Base-by-base conservation (phyloP, 2,329 filamentous ascomycete genomes). In the Fusarium sp. region DNA sequence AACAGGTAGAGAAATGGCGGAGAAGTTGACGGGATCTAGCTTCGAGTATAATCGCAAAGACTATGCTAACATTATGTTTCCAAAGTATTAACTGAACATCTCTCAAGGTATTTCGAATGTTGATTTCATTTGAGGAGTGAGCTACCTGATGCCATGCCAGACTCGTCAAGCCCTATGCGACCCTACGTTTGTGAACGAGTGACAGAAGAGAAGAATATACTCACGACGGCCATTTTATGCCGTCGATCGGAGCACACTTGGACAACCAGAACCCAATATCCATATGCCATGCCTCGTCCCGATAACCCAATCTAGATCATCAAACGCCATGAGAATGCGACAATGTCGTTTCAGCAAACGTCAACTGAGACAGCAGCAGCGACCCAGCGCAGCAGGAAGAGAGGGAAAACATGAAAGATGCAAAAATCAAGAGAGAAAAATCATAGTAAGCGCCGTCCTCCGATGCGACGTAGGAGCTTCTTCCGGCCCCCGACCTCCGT, bases 391-490 rank as follows among this genome's bases (percentile, higher is more conserved):
- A 43, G 46, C 26, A 56, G 42, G 18, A 49, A 50, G 41, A 26
- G 43, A 44, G 38, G 54, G 47, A 44, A 29, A 28, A 50, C 13
- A 44, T 10, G 8, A 23, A 38, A 37, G 21, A 70, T 15, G 39
- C 33, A 38, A 18, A 57, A 46, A 52, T 42, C 15, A 47, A 29
- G 35, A 21, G n/a, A 46, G 15, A 28, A 47, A 44, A 44, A 60
- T 75, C 65, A 74, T 49, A 75, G 64, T 54, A 75, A 43, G 28
- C 72, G 73, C 16, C 76, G 73, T 35, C 75, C 76, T 13, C 81
- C 80, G 23, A 84, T 80, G 21, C 82, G 81, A 23, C 80, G 80
- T 24, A 80, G 74, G 47, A 83, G 75, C 70, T 79, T 82, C 68
- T 79, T 79, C 33, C 81, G 78, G 33, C 73, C 71, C 26, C 70